These are phyloP conservation scores for Gaeumannomyces tritici DNA, from an alignment of 2,329 filamentous ascomycete species.

Conservation along the genomic window DNA sequence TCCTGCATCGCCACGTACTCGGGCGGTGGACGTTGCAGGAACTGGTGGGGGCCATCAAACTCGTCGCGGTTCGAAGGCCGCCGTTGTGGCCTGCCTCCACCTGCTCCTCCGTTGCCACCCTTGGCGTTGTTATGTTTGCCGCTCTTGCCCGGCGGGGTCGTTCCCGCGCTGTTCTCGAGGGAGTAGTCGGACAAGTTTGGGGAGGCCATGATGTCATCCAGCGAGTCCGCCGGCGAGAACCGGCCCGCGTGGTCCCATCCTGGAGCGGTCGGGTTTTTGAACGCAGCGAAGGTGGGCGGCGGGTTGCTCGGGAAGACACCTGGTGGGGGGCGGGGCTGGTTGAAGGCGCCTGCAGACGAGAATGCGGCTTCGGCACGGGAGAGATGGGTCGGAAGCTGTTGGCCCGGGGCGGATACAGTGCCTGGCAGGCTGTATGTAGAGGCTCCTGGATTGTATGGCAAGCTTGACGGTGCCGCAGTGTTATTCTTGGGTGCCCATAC, in stretches of 20 bases:
- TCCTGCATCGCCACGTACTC: conserved; percentile 68
- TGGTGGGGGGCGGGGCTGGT: conserved; percentile 11
- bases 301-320: conserved; percentile 12
- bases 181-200: conserved; percentile 52
- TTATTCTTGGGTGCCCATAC: not conserved
- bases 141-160: conserved; percentile 30
- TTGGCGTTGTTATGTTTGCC: conserved; percentile 34
- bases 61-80: conserved; percentile 76
- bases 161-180: conserved; percentile 37
- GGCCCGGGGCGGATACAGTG: conserved; percentile 14
- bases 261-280: not conserved
- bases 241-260: conserved; percentile 25
- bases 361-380: conserved; percentile 23
- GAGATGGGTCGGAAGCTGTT: conserved; percentile 6
- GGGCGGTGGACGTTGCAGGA: conserved; percentile 62
- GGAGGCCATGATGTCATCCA: conserved; percentile 49
- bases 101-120: conserved; percentile 19
- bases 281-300: conserved; percentile 10
- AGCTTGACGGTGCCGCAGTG: not conserved
- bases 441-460: conserved; percentile 17
- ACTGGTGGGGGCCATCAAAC: conserved; percentile 81
- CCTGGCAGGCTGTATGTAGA: conserved; percentile 22
- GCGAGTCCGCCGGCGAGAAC: conserved; percentile 47
- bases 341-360: conserved; percentile 28
- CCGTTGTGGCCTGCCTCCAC: conserved; percentile 45